A percentile compares a stretch with the other conserved stretches of the same genome.
phyloP scores from a whole-genome alignment of 2,329 filamentous ascomycete species.

The Huntiella abstrusa region DNA sequence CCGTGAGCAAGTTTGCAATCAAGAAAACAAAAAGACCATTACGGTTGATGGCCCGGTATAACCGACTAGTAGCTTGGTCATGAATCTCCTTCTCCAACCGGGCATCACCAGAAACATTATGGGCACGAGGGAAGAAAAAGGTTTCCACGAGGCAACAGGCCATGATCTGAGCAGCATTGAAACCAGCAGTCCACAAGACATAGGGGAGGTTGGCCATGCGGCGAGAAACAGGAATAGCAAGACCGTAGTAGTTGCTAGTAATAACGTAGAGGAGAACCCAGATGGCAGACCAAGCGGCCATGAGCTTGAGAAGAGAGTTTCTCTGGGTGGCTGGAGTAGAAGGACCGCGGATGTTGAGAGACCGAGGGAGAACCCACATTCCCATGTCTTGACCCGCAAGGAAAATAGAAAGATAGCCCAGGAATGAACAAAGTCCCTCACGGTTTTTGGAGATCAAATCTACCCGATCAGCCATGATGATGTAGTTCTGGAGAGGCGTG shows the following conservation, averaged over 20 bases:
- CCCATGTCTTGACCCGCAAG: constrained; percentile 73
- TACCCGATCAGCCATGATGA: constrained; percentile 62
- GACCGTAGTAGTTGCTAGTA: constrained; percentile 49
- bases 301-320: constrained; percentile 39
- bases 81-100: constrained; percentile 41
- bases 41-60: constrained; percentile 71
- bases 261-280: constrained; percentile 58
- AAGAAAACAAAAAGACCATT: constrained; percentile 78
- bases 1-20: constrained; percentile 74
- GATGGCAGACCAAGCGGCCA: constrained; percentile 43
- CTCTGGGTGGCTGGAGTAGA: constrained; percentile 24
- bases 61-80: constrained; percentile 52
- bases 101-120: constrained; percentile 15
- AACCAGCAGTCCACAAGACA: constrained; percentile 78
- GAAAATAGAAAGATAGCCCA: constrained; percentile 83
- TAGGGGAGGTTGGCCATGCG: constrained; percentile 88
- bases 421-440: constrained; percentile 87
- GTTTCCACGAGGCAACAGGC: constrained; percentile 64
- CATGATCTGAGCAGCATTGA: constrained; percentile 69
- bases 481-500: constrained; percentile 62
- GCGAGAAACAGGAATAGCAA: constrained; percentile 62
- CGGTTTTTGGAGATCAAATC: constrained; percentile 76
- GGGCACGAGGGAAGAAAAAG: constrained; percentile 45
- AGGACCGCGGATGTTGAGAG: constrained; percentile 25
- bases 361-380: constrained; percentile 54